Conservation (phyloP, 2,329 filamentous ascomycete species). For the Fusarium mangiferae region DNA sequence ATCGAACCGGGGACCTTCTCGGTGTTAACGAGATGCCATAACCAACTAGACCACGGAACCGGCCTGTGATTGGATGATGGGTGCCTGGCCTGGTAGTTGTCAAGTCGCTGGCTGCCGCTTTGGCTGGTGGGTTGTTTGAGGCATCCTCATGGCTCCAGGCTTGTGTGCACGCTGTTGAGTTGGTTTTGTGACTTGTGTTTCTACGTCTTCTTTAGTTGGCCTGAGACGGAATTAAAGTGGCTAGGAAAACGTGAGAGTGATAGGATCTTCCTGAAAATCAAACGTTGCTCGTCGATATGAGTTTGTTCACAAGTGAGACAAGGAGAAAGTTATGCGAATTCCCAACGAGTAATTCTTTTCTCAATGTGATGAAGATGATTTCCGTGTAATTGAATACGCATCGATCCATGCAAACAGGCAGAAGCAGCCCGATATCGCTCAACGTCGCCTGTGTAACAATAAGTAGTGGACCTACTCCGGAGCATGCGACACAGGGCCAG, state of each 20-base stretch:
- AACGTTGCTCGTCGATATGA: fast-evolving
- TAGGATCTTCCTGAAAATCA: background rate
- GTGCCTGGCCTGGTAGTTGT: fast-evolving
- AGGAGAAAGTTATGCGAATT: background rate
- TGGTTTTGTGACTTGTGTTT: fast-evolving
- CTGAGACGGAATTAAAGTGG: fast-evolving
- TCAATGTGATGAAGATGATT: fast-evolving
- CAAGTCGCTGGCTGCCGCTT: fast-evolving
- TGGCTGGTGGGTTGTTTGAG: fast-evolving
- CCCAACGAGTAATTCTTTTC: fast-evolving
- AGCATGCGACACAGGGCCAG: no score
- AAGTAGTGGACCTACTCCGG: background rate
- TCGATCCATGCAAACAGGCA: fast-evolving
- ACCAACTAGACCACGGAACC: slow-evolving; percentile 14
- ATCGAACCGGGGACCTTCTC: slow-evolving; percentile 13
- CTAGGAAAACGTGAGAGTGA: fast-evolving
- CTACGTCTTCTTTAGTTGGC: fast-evolving
- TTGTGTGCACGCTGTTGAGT: fast-evolving
- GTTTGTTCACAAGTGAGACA: fast-evolving
- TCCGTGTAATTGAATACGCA: fast-evolving
- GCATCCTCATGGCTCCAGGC: fast-evolving
- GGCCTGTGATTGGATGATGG: background rate
- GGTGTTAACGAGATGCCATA: slow-evolving; percentile 1
- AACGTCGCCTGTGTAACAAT: background rate
- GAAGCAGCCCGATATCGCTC: background rate